These are phyloP conservation scores for Lenzites betulinus DNA, from an alignment of 768 basidiomycete genomes.

Conservation along the genomic window DNA sequence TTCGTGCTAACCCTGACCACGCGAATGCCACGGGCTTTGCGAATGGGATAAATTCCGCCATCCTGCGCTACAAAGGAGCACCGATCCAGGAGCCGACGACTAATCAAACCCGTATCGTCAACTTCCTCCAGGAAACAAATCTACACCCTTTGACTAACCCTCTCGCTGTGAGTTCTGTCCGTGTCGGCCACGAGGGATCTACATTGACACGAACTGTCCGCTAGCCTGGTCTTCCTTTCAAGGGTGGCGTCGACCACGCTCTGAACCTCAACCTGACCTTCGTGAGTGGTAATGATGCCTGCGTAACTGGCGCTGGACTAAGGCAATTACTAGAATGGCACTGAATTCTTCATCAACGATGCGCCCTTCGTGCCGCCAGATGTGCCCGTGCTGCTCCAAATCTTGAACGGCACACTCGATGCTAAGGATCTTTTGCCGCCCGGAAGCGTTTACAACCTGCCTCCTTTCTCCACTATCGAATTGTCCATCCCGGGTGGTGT, in stretches of 20 bases:
- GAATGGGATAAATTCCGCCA: conserved; percentile 44
- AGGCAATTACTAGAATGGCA: conserved; percentile 7
- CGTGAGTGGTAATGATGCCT: conserved; percentile 10
- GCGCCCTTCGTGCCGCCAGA: conserved; percentile 42
- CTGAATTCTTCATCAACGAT: conserved; percentile 38
- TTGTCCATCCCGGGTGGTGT: conserved; percentile 47
- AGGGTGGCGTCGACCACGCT: conserved; percentile 25
- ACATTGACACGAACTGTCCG: too few species aligned
- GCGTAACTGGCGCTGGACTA: too few species aligned
- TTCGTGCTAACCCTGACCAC: background rate
- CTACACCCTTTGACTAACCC: conserved; percentile 27
- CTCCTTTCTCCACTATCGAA: conserved; percentile 49
- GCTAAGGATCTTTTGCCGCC: conserved; percentile 50
- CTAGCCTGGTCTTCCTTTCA: conserved; percentile 25
- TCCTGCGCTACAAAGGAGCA: conserved; percentile 47
- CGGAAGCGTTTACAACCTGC: conserved; percentile 50
- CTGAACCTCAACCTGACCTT: conserved; percentile 20
- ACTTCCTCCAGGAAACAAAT: conserved; percentile 17
- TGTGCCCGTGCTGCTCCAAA: conserved; percentile 58
- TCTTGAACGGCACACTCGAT: conserved; percentile 52
- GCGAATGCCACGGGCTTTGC: conserved; percentile 30
- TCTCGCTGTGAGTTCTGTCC: conserved; percentile 20
- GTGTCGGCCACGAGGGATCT: too few species aligned
- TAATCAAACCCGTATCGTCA: background rate
- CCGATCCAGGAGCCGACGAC: conserved; percentile 37